phyloP scores from a whole-genome alignment of 208 protist genomes.

The Leptomonas pyrrhocoris region DNA sequence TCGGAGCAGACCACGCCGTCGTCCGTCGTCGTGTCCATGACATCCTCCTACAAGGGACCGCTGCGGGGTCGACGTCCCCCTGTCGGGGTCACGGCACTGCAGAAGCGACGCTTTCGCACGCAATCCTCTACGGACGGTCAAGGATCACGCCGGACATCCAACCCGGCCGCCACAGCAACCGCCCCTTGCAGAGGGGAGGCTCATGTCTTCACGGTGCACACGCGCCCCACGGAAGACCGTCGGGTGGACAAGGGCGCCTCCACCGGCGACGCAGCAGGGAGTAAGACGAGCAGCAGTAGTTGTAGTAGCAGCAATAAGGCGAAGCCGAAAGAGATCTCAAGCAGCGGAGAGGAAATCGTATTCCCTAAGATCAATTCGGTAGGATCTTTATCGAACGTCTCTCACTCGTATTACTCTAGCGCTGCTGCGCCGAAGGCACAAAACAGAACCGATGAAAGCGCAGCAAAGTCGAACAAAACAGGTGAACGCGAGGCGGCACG shows the following conservation, averaged over 20 bases:
- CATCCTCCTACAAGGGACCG: not conserved
- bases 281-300: not conserved
- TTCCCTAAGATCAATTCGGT: too few species aligned
- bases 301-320: not conserved
- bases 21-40: not conserved
- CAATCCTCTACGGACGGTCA: conserved; percentile 6
- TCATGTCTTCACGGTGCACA: not conserved
- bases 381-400: too few species aligned
- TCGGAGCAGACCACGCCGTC: conserved; percentile 2
- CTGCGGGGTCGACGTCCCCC: not conserved
- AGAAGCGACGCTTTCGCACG: conserved; percentile 6
- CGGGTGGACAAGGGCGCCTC: not conserved
- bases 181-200: not conserved
- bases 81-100: not conserved
- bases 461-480: too few species aligned
- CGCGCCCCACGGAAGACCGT: not conserved
- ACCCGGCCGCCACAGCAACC: not conserved
- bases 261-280: not conserved
- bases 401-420: too few species aligned
- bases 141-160: not conserved
- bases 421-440: too few species aligned
- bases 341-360: too few species aligned
- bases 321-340: not conserved
- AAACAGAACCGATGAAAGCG: too few species aligned
- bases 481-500: not conserved